Evolutionary conservation across 2,329 filamentous ascomycete genomes (phyloP).

Genomic region (Coniochaeta sp.): DNA sequence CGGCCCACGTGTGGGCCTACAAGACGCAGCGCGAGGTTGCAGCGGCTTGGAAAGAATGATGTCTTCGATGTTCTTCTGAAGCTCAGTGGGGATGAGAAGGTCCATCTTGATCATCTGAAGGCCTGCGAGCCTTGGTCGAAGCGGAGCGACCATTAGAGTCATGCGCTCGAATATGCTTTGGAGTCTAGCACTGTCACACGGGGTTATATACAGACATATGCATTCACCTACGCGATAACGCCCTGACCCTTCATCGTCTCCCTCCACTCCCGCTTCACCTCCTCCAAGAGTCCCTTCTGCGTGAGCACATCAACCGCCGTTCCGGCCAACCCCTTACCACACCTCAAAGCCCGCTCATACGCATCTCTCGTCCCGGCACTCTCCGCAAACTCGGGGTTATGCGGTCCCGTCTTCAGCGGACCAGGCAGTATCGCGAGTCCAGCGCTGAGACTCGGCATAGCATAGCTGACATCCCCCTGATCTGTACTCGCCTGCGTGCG

Average conservation of each 20-base stretch:
- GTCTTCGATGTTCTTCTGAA: constrained; percentile 27
- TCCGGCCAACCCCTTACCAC: constrained; percentile 40
- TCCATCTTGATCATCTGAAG: constrained; percentile 32
- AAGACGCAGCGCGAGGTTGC: no score
- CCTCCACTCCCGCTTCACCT: constrained; percentile 33
- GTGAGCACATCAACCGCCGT: constrained; percentile 40
- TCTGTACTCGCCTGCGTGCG: constrained; percentile 49
- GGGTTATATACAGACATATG: no score
- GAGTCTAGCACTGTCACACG: no score
- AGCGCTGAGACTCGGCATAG: constrained; percentile 45
- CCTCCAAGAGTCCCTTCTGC: constrained; percentile 30
- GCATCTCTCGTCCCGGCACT: constrained; percentile 41
- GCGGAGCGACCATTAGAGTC: constrained; percentile 28
- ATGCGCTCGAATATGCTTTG: no score
- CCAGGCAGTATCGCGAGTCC: constrained; percentile 45
- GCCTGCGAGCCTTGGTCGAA: constrained; percentile 32
- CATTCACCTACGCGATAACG: background rate
- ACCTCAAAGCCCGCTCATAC: constrained; percentile 36
- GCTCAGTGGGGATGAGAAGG: constrained; percentile 26
- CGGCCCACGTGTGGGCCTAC: no score
- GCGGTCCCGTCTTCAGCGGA: constrained; percentile 36
- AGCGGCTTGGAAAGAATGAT: constrained; percentile 24
- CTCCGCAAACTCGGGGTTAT: constrained; percentile 44
- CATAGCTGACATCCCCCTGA: constrained; percentile 52
- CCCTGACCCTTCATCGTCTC: constrained; percentile 15